Evolutionary conservation across 2,329 filamentous ascomycete species (phyloP), one percentile per base, ranked within the genome.

Genomic region (Metarhizium anisopliae): DNA sequence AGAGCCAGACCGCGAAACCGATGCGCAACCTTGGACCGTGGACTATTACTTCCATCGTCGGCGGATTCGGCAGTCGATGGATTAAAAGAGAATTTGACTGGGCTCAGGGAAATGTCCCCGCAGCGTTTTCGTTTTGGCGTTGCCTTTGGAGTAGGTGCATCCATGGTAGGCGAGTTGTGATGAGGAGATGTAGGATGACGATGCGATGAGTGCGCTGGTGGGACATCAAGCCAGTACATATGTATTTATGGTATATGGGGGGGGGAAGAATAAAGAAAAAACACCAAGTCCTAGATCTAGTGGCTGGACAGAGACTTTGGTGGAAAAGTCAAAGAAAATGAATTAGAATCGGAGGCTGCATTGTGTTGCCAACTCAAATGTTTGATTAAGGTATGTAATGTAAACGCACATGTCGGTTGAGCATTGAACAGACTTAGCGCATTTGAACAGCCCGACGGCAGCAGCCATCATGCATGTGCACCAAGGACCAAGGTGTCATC

Each of bases 1-100:
- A 83, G 67, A 14, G 71, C 74, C 52, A 83, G 72, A 55, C 78
- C 75, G 52, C 73, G 72, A 67, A 83, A 81, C 62, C 72, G 72
- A 63, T 77, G 75, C 43, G 75, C 77, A 45, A 83, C 77, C 54
- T 68, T 75, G 47, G 76, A 76, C 54, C 75, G 73, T n/a, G 80
- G 79, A 59, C 80, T 83, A 59, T 68, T 73, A 63, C 69, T 75
- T 56, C 78, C 79, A 52, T 79, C 77, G 35, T 77, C 74, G 45
- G 67, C 58, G 32, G 64, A 55, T 40, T 67, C 56, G 57, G 66
- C 57, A 4, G 59, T 60, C 59, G 68, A 54, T 49, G 66, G 59
- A 55, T 77, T 72, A 61, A 81, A 81, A 1, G 76, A 74, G 65
- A 81, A 81, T 51, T 70, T 64, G 55, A 69, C 59, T n/a, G 72